Evolutionary conservation across 805 yeast genomes (phyloP).

Genomic region (Candida koratica): DNA sequence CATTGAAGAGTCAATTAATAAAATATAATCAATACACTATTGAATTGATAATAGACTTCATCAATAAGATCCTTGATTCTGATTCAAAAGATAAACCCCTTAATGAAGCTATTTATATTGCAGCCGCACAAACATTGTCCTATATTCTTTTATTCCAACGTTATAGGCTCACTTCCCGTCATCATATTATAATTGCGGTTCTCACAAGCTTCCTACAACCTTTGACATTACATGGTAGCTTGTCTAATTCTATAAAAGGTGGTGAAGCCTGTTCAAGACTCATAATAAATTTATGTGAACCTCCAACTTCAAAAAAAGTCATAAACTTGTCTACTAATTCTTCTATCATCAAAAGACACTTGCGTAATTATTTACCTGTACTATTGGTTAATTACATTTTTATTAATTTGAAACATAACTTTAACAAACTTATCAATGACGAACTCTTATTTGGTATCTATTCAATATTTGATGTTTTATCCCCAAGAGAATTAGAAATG

Average conservation of each 20-base stretch:
- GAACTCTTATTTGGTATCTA: slow-evolving; percentile 55
- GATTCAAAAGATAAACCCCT: not conserved
- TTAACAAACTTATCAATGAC: slow-evolving; percentile 44
- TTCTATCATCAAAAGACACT: slow-evolving; percentile 50
- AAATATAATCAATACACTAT: slow-evolving; percentile 62
- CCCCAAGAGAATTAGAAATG: slow-evolving; percentile 59
- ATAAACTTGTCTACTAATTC: slow-evolving; percentile 41
- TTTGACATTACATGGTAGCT: slow-evolving; percentile 29
- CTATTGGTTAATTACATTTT: slow-evolving; percentile 57
- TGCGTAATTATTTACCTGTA: slow-evolving; percentile 62
- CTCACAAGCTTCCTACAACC: slow-evolving; percentile 27
- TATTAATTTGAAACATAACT: slow-evolving; percentile 47
- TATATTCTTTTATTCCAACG: slow-evolving; percentile 65
- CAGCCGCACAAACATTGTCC: slow-evolving; percentile 51
- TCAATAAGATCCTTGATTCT: slow-evolving; percentile 22
- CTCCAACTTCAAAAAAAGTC: slow-evolving; percentile 29
- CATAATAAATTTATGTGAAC: slow-evolving; percentile 70
- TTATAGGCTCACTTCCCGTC: slow-evolving; percentile 63
- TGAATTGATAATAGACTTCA: slow-evolving; percentile 49
- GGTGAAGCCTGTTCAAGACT: slow-evolving; percentile 49
- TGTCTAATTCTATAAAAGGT: slow-evolving; percentile 1
- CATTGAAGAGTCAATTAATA: slow-evolving; percentile 19
- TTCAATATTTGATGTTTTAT: slow-evolving; percentile 63
- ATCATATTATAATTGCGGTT: slow-evolving; percentile 56
- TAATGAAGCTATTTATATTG: slow-evolving; percentile 29